Evolutionary conservation across 352 stramenopile species (phyloP), one percentile per base, ranked within the genome.

Genomic region (Phytophthora syringae): DNA sequence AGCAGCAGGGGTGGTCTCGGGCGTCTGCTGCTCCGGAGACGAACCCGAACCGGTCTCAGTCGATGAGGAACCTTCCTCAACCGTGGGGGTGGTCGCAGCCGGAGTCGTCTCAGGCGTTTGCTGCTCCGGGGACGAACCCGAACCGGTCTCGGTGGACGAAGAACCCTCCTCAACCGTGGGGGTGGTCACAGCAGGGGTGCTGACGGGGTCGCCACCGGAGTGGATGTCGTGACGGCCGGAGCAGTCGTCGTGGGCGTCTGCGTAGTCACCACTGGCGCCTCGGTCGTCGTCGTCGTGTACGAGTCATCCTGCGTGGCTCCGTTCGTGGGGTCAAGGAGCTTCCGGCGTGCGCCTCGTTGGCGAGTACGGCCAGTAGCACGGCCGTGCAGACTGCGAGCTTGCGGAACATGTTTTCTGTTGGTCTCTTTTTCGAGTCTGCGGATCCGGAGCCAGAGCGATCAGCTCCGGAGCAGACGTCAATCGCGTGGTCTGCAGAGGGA

Each of bases 281-380:
- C 52, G 30, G 55, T 64, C 24, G 54, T 50, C 22, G 27, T 34
- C 13, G 53, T 61, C 15, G 52, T 56, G 60, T 80, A 72, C 43
- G 57, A 64, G 43, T 77, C 45, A 27, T 67, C 56, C 43, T 63
- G 50, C 43, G 52, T 52, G 21, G 28, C 60, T 25, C 54, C 45
- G 22, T 43, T 57, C 13, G 40, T 24, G 60, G 50, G 40, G 61
- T 66, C 20, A 67, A 56, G 21, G 60, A 54, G 18, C 45, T 48
- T 7, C 59, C 59, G 20, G 61, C 68, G 53, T 64, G 30, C 24
- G 53, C 62, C 21, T 77, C 60, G 60, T 77, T 72, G 50, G 65
- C 76, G 65, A 69, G 73, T 73, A 81, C 72, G 60, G 65, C 78
- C 54, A 74, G 60, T 22, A 77, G 55, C 67, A 71, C 70, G 66